These are phyloP conservation scores for Ceratocystis diversiconidia DNA, from an alignment of 2,329 filamentous ascomycete genomes.

Conservation along the genomic window DNA sequence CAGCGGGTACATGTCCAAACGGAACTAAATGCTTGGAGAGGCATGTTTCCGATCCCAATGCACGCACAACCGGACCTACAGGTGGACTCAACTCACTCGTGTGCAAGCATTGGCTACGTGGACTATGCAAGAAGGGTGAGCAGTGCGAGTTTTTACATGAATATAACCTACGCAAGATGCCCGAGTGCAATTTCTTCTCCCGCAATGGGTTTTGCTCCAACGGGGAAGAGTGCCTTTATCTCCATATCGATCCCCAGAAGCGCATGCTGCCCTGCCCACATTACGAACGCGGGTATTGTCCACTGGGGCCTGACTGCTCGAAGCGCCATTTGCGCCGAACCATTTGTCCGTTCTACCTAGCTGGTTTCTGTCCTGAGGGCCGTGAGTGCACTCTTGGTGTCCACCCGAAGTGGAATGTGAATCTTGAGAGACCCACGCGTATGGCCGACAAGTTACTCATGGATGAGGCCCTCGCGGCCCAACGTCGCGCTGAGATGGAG, in stretches of 20 bases:
- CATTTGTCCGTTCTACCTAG: slow-evolving; percentile 73
- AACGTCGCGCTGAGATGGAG: slow-evolving; percentile 24
- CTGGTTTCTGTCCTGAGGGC: slow-evolving; percentile 84
- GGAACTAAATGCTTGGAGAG: slow-evolving; percentile 76
- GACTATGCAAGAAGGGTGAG: slow-evolving; percentile 94
- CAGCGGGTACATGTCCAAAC: slow-evolving; percentile 72
- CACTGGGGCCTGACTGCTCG: slow-evolving; percentile 70
- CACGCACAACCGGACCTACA: slow-evolving; percentile 26
- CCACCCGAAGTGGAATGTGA: slow-evolving; percentile 68
- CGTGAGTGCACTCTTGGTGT: slow-evolving; percentile 61
- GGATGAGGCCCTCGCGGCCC: slow-evolving; percentile 29
- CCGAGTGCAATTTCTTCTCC: slow-evolving; percentile 93
- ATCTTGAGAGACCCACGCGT: slow-evolving; percentile 60
- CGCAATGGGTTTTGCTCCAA: slow-evolving; percentile 91
- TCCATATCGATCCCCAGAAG: slow-evolving; percentile 73
- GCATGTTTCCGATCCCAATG: slow-evolving; percentile 41
- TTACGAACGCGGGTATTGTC: slow-evolving; percentile 91
- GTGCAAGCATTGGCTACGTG: slow-evolving; percentile 97
- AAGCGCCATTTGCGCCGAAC: slow-evolving; percentile 77
- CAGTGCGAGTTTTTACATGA: slow-evolving; percentile 96
- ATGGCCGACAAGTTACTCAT: slow-evolving; percentile 49
- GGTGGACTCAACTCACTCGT: slow-evolving; percentile 66
- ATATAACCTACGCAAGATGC: slow-evolving; percentile 96
- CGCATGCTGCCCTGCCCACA: slow-evolving; percentile 71
- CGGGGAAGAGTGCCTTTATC: slow-evolving; percentile 88